Evolutionary conservation across 164 flowering plant species (phyloP), one percentile per base, ranked within the genome.

Genomic region (Tetracentron sinense): DNA sequence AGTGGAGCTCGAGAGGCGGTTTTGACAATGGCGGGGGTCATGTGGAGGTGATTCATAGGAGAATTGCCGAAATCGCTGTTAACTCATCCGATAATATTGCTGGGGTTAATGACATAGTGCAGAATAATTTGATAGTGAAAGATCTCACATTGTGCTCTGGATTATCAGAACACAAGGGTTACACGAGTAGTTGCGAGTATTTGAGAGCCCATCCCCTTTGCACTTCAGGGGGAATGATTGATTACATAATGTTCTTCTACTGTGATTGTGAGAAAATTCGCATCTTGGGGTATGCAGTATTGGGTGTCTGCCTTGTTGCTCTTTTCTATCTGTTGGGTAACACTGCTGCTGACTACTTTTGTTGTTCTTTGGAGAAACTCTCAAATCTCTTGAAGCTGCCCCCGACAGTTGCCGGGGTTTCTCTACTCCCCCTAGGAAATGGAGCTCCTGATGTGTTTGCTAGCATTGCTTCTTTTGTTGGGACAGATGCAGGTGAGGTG

Each of bases 381-480:
- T 81, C 97, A 1, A 69, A 54, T 50, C 20, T 79, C 15, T 60
- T 88, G 67, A 76, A 72, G 2, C 67, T 90, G 47, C 78, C 97
- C 27, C 97, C 97, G 0, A 73, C 90, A 0, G 72, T 90, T 11
- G 90, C 92, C 51, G 95, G 97, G 4, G 88, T 83, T 16, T 86
- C 95, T n/a, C 83, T 90, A 42, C 85, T 90, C 35, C 81, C 97
- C 0, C 77, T 90, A 2, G 97, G 97, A 6, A 90, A 90, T 61
- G 97, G 97, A 0, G 92, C 97, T 0, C 85, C 90, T 0, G 97
- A 90, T 74, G 82, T 90, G n/a, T 90, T 90, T 61, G 49, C 92
- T 7, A 80, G 82, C 63, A 67, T 86, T 0, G 95, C 79, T 25
- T 82, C 97, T 25, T 86, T 90, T 60, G 68, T 71, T 58, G 84